Evolutionary conservation across 1,284 basidiomycete species (phyloP).

Genomic region (Malassezia slooffiae): DNA sequence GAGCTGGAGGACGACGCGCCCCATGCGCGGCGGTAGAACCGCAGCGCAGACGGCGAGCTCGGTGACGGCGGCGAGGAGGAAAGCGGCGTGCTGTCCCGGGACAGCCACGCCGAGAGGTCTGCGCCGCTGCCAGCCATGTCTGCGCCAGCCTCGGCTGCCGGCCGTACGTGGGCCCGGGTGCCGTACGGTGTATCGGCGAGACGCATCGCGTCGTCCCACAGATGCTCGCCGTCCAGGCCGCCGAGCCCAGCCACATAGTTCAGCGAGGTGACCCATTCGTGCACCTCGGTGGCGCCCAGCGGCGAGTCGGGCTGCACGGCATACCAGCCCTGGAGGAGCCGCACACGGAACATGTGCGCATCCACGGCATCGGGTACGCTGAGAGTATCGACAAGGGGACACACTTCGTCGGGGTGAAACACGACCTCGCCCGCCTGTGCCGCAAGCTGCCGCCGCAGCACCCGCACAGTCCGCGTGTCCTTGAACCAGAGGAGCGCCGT

Average conservation of each 20-base stretch:
- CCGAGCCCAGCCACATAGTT: constrained; percentile 5
- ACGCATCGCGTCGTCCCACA: constrained; percentile 4
- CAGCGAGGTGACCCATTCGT: constrained; percentile 1
- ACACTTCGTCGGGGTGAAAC: constrained; percentile 1
- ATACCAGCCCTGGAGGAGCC: neutral
- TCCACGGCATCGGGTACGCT: neutral
- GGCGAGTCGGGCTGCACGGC: neutral
- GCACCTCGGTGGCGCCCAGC: too few relatives aligned
- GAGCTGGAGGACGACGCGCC: too few relatives aligned
- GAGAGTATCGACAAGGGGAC: neutral
- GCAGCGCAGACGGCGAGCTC: too few relatives aligned
- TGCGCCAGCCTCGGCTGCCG: too few relatives aligned
- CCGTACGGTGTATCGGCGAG: too few relatives aligned
- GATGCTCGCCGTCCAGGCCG: neutral
- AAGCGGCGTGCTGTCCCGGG: too few relatives aligned
- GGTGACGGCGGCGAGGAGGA: too few relatives aligned
- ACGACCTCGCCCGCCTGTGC: neutral
- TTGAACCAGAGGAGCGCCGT: constrained; percentile 87
- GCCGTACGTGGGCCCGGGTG: too few relatives aligned
- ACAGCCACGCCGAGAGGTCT: neutral
- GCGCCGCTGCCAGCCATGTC: neutral
- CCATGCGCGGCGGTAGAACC: too few relatives aligned
- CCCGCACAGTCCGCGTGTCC: constrained; percentile 50
- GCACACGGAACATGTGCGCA: neutral
- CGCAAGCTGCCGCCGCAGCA: too few relatives aligned